phyloP scores from a whole-genome alignment of 2,329 filamentous ascomycete species.

The Paramyrothecium roridum region DNA sequence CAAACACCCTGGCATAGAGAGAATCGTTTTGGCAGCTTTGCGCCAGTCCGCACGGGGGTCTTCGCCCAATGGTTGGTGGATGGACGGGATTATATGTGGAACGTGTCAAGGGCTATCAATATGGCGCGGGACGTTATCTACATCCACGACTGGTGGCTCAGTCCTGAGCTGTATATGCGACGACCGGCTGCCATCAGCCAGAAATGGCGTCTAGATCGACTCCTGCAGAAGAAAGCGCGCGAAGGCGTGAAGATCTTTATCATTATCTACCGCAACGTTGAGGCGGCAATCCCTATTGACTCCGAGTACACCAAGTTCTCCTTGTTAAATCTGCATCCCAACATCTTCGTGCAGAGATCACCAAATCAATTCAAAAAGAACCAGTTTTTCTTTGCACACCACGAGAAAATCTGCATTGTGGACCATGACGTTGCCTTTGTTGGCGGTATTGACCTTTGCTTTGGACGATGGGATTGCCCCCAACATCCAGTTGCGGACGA shows the following conservation, averaged over 20 bases:
- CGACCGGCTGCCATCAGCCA: conserved; percentile 93
- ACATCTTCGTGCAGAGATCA: conserved; percentile 92
- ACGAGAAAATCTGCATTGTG: conserved; percentile 96
- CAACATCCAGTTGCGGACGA: conserved; percentile 90
- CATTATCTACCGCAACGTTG: conserved; percentile 96
- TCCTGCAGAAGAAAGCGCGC: conserved; percentile 88
- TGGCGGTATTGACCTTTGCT: conserved; percentile 93
- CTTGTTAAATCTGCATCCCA: conserved; percentile 89
- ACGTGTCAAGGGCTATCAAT: conserved; percentile 91
- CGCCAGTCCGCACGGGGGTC: conserved; percentile 79
- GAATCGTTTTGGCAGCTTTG: conserved; percentile 91
- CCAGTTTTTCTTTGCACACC: conserved; percentile 98
- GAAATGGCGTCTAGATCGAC: conserved; percentile 91
- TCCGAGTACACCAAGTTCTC: conserved; percentile 98
- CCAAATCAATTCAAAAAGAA: conserved; percentile 99
- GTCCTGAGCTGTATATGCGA: conserved; percentile 91
- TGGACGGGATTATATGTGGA: conserved; percentile 98
- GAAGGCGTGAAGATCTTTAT: conserved; percentile 98
- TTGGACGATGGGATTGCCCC: conserved; percentile 95
- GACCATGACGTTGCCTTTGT: conserved; percentile 96
- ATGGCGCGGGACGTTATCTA: conserved; percentile 98
- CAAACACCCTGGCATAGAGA: conserved; percentile 78
- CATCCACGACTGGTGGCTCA: conserved; percentile 99
- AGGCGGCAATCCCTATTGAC: conserved; percentile 94
- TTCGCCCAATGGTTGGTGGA: conserved; percentile 97